These are phyloP conservation scores for Solanum habrochaites DNA, from an alignment of 257 asterid species.

Conservation along the genomic window DNA sequence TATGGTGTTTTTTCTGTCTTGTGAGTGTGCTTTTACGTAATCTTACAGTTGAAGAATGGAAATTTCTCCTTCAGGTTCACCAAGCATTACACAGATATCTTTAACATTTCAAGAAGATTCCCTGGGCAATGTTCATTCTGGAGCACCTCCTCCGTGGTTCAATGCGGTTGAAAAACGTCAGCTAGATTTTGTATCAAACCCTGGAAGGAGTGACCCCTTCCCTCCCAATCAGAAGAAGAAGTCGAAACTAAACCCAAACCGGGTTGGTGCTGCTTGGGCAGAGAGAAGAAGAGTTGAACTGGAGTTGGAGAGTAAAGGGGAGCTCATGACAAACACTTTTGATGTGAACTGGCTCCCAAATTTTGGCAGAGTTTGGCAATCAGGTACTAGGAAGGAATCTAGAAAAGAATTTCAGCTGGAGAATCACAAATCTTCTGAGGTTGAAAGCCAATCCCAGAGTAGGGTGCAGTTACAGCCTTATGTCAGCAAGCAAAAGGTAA, in stretches of 20 bases:
- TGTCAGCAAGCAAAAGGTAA: conserved; percentile 84
- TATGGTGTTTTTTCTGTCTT: neutral
- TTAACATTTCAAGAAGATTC: conserved; percentile 21
- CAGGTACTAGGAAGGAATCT: conserved; percentile 83
- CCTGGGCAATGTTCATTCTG: conserved; percentile 73
- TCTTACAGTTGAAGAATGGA: neutral
- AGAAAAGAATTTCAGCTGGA: conserved; percentile 58
- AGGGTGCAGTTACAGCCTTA: conserved; percentile 62
- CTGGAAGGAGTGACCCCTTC: conserved; percentile 5
- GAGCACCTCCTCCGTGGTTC: conserved; percentile 95
- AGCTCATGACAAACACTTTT: conserved; percentile 19
- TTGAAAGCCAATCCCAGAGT: conserved; percentile 27
- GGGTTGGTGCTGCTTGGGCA: conserved; percentile 99
- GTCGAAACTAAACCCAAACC: conserved; percentile 72
- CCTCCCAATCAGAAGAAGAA: conserved; percentile 18
- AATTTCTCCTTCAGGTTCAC: conserved; percentile 16
- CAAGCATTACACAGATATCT: conserved; percentile 29
- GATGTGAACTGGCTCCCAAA: conserved; percentile 89
- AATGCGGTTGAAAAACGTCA: conserved; percentile 26
- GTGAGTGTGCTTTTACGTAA: neutral
- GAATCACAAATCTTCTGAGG: conserved; percentile 21
- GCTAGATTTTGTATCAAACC: conserved; percentile 12
- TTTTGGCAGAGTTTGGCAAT: conserved; percentile 96
- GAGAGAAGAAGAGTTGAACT: conserved; percentile 84
- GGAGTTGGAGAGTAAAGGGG: conserved; percentile 80